A percentile compares a stretch with the other conserved stretches of the same genome.
These are phyloP conservation scores for Raphidocelis subcapitata DNA, from an alignment of 139 green algal species.

Conservation along the genomic window DNA sequence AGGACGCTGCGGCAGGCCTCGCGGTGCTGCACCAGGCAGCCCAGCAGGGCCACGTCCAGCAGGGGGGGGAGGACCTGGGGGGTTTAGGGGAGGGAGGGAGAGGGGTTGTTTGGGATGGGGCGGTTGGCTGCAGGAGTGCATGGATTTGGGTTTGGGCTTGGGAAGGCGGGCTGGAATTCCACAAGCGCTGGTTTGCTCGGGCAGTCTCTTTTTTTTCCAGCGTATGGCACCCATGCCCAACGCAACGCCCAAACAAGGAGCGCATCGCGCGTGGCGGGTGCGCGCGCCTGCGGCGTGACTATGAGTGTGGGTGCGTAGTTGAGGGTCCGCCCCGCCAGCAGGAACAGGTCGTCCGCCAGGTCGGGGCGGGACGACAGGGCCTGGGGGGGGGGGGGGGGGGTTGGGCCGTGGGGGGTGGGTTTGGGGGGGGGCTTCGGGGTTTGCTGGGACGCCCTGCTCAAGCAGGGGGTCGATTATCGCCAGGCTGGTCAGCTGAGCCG, in stretches of 20 bases:
- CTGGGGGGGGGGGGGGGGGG: slow-evolving; percentile 17
- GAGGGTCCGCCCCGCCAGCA: slow-evolving; percentile 66
- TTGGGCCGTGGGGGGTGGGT: too few relatives aligned
- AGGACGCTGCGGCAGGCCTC: slow-evolving; percentile 72
- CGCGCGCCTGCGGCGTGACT: slow-evolving; percentile 31
- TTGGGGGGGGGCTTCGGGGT: too few relatives aligned
- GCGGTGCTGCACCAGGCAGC: slow-evolving; percentile 56
- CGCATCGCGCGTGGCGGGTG: neutral
- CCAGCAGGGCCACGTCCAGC: slow-evolving; percentile 50
- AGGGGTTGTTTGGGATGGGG: neutral
- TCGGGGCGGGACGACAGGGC: slow-evolving; percentile 58
- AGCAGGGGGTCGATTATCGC: too few relatives aligned
- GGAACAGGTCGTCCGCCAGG: slow-evolving; percentile 79
- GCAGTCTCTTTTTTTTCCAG: too few relatives aligned
- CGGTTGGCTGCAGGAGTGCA: neutral
- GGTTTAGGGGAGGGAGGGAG: too few relatives aligned
- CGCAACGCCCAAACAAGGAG: too few relatives aligned
- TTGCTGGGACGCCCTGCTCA: too few relatives aligned
- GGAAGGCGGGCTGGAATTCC: too few relatives aligned
- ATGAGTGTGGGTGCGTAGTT: slow-evolving; percentile 59
- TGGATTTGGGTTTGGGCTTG: too few relatives aligned
- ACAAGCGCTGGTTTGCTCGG: too few relatives aligned
- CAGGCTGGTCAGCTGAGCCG: too few relatives aligned
- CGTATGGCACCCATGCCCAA: too few relatives aligned
- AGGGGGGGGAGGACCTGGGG: slow-evolving; percentile 48